A percentile compares a stretch with the other conserved stretches of the same genome.
Evolutionary conservation across 78 protist species (phyloP).

Genomic region (Dictyostelium discoideum): DNA sequence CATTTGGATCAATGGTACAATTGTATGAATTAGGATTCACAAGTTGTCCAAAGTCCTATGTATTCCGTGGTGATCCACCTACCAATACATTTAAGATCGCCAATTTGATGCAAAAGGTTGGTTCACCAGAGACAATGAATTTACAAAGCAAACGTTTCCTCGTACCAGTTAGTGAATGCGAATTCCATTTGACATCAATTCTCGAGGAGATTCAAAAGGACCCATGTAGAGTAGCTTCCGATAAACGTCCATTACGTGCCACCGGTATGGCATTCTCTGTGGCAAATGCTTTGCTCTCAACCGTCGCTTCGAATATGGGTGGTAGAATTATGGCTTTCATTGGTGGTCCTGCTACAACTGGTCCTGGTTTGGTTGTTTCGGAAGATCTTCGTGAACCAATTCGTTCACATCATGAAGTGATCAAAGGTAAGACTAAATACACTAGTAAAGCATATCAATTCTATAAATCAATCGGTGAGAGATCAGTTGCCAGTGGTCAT

Average conservation of each 20-base stretch:
- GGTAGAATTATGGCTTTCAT: conserved; percentile 94
- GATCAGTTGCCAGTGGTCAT: conserved; percentile 87
- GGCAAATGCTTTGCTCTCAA: conserved; percentile 91
- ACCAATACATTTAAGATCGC: conserved; percentile 29
- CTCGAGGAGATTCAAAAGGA: conserved; percentile 95
- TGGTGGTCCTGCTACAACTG: conserved; percentile 97
- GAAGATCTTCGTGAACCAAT: conserved; percentile 89
- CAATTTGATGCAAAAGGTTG: conserved; percentile 44
- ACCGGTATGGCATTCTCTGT: conserved; percentile 97
- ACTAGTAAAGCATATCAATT: conserved; percentile 75
- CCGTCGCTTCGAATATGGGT: conserved; percentile 86
- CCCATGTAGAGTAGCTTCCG: conserved; percentile 94
- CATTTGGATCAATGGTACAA: conserved; percentile 95
- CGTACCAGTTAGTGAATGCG: conserved; percentile 92
- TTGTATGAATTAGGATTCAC: conserved; percentile 92
- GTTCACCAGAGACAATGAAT: conserved; percentile 50
- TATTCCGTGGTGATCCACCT: conserved; percentile 92
- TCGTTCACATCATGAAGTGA: conserved; percentile 93
- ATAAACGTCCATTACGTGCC: conserved; percentile 88
- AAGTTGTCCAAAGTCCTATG: conserved; percentile 90
- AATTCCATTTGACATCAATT: conserved; percentile 88
- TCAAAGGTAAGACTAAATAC: conserved; percentile 85
- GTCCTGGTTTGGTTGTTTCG: conserved; percentile 93
- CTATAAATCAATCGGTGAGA: conserved; percentile 78
- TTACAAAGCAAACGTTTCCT: conserved; percentile 86